Conservation (phyloP, 2,329 filamentous ascomycete species). For the Penicillium frequentans region DNA sequence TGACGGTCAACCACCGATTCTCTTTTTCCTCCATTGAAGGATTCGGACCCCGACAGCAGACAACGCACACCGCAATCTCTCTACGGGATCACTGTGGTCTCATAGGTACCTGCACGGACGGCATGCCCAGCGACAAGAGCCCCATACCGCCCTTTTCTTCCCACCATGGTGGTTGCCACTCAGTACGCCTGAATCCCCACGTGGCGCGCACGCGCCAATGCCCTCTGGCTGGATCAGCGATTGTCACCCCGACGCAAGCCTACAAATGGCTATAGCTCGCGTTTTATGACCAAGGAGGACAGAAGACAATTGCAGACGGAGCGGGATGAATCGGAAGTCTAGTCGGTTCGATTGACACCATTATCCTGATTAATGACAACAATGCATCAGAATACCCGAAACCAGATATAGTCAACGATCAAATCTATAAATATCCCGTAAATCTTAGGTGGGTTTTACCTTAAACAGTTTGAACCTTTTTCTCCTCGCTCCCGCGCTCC, state of each 20-base stretch:
- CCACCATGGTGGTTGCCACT: conserved; percentile 4
- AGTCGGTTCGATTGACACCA: not conserved
- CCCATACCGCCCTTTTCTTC: conserved; percentile 15
- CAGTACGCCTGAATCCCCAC: conserved; percentile 15
- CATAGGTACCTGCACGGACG: conserved; percentile 10
- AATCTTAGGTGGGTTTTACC: not conserved
- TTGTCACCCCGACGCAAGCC: not conserved
- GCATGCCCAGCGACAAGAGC: conserved; percentile 1
- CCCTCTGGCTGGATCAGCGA: not conserved
- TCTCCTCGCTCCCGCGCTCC: not conserved
- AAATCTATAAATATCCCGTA: not conserved
- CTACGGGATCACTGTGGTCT: not conserved
- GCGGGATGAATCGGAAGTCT: conserved; percentile 2
- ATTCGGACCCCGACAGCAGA: not conserved
- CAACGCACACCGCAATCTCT: conserved; percentile 14
- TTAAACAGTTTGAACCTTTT: not conserved
- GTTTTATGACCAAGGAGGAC: conserved; percentile 3
- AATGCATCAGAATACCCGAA: not conserved
- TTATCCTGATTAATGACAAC: not conserved
- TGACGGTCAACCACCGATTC: not conserved
- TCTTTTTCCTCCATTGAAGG: not conserved
- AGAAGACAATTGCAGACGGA: not conserved
- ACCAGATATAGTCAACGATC: not conserved
- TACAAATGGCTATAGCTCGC: conserved; percentile 1
- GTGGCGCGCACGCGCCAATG: conserved; percentile 12